Base-by-base conservation (phyloP, 2,329 filamentous ascomycete species). In the Raffaelea arxii region DNA sequence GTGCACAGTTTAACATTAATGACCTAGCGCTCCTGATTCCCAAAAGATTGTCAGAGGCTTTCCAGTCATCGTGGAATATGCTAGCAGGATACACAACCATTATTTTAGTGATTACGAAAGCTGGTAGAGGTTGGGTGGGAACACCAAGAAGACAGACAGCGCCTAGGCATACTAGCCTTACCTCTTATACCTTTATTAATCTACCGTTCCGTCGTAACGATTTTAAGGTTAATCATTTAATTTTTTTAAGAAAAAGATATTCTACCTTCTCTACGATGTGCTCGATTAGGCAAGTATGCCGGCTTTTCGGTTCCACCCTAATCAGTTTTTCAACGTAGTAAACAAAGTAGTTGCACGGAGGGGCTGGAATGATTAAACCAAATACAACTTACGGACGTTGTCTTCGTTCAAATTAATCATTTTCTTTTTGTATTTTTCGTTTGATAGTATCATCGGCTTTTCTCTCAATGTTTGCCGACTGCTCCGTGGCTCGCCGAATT, bases 21-120 rank as follows among this genome's bases (percentile, higher is more conserved):
- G 35, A 30, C 14, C 4, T 48, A 77, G 72, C 5, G 65, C 61
- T 3, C 77, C 76, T 0, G 65, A 65, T 14, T 72, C 71, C 4
- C 64, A 60, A 46, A 55, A 60, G 23, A 57, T 74, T 2, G 58
- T 80, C 4, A 32, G 27, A 32, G 27, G 16, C 9, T 16, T 10
- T 16, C 27, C 27, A 32, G 27, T 32, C 10, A 9, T 32, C 10
- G 27, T 32, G 10, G 27, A 32, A 32, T 32, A 32, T 32, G 27
- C 27, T 16, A 16, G 16, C 27, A 9, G 27, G 27, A 32, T 32
- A 9, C 27, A 16, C 27, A 10, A 9, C 27, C 9, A 32, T 9
- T 32, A 32, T 16, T 32, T 32, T 16, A 9, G 10, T 16, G 27
- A 32, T 10, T 32, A 32, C 16, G 10, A 32, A 32, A 32, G 27